Evolutionary conservation across 164 flowering plant genomes (phyloP), one percentile per base, ranked within the genome.

Genomic region (Kingdonia uniflora): DNA sequence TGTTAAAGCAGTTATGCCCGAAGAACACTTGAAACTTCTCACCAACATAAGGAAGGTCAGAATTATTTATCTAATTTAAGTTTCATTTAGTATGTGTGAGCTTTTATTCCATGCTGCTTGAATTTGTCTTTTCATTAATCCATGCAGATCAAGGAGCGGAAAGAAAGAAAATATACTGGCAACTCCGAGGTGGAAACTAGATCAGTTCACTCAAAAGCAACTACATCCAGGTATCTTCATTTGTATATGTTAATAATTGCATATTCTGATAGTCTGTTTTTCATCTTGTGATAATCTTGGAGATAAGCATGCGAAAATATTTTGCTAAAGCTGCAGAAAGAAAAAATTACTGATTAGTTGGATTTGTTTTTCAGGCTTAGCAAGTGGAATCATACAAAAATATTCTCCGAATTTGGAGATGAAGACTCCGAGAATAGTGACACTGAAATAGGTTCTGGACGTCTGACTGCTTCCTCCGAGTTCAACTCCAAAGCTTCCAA

Each of bases 1-100:
- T 57, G 96, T 94, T 5, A 89, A 80, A 75, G 87, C 81, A 38
- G 97, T 85, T 52, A 87, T 87, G 90, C 97, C 99, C 22, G 95
- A 85, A 61, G 96, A 85, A 50, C 99, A 94, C 68, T 79, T 85
- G 87, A 94, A 84, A 69, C 94, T 89, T 19, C 97, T 94, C 22
- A 80, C 82, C 7, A 94, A 89, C 62, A 87, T 94, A 39, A 61
- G 95, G 56, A 94, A 94, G 97, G 99, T 88, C 23, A 43, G 73
- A 42, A 42, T 17, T 10, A 16, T 49, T 51, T 13, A 22, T 17
- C 26, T 19, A 42, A 52, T 11, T 11, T 6, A 39, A 23, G n/a
- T 53, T 42, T 54, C 22, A 20, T 29, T 13, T n/a, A n/a, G n/a
- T n/a, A n/a, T n/a, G n/a, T n/a, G n/a, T n/a, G n/a, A n/a, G n/a